These are phyloP conservation scores for Emmonsiellopsis sp. DNA, from an alignment of 2,329 filamentous ascomycete species.

Conservation along the genomic window DNA sequence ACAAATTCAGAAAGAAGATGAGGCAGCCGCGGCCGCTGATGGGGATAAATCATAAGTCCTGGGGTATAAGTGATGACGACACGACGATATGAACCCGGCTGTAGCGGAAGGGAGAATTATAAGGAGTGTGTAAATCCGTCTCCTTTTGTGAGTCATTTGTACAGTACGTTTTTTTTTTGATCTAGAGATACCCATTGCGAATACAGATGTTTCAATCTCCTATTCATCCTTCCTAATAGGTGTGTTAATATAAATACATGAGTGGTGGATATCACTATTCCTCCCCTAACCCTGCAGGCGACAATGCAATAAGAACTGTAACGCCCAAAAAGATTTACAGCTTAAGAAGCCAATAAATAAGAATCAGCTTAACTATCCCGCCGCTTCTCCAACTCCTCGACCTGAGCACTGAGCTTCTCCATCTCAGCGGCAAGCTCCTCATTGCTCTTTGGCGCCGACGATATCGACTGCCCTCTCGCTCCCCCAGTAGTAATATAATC, in stretches of 20 bases:
- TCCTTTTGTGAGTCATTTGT: not conserved
- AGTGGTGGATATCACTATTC: too few species aligned
- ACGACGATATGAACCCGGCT: not conserved
- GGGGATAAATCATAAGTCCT: constrained; percentile 11
- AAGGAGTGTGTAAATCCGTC: not conserved
- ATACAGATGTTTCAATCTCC: not conserved
- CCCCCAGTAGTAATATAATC: constrained; percentile 32
- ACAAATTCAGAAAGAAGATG: constrained; percentile 42
- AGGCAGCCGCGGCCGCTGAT: constrained; percentile 29
- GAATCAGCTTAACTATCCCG: too few species aligned
- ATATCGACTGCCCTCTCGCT: constrained; percentile 25
- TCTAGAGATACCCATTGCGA: constrained; percentile 1
- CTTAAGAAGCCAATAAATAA: too few species aligned
- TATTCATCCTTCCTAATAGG: not conserved
- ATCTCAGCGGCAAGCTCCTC: constrained; percentile 26
- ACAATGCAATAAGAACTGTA: not conserved
- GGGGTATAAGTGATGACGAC: not conserved
- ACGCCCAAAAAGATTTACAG: not conserved
- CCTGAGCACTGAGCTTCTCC: constrained; percentile 23
- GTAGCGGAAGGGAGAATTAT: not conserved
- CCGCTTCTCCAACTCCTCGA: not conserved
- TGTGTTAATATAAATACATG: not conserved
- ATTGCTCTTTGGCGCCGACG: constrained; percentile 25
- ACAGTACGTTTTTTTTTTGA: not conserved
- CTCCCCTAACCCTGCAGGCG: too few species aligned